phyloP scores from a whole-genome alignment of 2,329 filamentous ascomycete species.

The Fusarium sp. region DNA sequence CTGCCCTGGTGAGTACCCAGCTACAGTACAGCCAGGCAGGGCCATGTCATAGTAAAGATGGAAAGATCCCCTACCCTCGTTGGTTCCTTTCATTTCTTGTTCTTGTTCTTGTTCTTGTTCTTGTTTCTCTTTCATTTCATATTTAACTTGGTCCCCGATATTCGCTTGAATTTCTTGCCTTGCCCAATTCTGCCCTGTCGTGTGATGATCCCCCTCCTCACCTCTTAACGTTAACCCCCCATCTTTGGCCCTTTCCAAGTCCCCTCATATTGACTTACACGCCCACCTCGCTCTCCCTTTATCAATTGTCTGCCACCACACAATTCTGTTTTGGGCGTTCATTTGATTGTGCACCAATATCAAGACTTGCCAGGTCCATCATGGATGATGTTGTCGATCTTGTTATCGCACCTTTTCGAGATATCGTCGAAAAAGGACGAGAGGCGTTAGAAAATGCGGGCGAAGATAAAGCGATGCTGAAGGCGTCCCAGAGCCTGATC shows the following conservation, averaged over 20 bases:
- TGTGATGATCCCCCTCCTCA: slow-evolving; percentile 35
- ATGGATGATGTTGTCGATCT: slow-evolving; percentile 58
- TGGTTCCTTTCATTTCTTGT: slow-evolving; percentile 17
- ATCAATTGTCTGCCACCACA: slow-evolving; percentile 8
- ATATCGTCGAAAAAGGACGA: slow-evolving; percentile 64
- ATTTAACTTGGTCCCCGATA: slow-evolving; percentile 1
- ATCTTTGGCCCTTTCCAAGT: slow-evolving; percentile 11
- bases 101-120: slow-evolving; percentile 12
- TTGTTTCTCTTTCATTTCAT: slow-evolving; percentile 8
- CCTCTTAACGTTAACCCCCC: slow-evolving; percentile 13
- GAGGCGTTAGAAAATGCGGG: slow-evolving; percentile 60
- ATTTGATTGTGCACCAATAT: not conserved
- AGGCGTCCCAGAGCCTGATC: slow-evolving; percentile 59
- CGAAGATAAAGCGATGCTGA: slow-evolving; percentile 59
- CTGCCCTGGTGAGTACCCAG: slow-evolving; percentile 33
- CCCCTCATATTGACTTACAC: slow-evolving; percentile 46
- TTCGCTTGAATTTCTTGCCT: slow-evolving; percentile 18
- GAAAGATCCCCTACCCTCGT: slow-evolving; percentile 25
- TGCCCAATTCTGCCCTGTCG: slow-evolving; percentile 29
- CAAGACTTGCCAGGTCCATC: slow-evolving; percentile 3
- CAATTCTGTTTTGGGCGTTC: not conserved
- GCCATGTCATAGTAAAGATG: slow-evolving; percentile 14
- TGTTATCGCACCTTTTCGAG: slow-evolving; percentile 62
- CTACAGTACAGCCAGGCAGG: slow-evolving; percentile 10
- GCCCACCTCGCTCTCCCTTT: slow-evolving; percentile 25